A percentile compares a stretch with the other conserved stretches of the same genome.
Conservation (phyloP, 2,329 filamentous ascomycete genomes). For the Hortaea werneckii region DNA sequence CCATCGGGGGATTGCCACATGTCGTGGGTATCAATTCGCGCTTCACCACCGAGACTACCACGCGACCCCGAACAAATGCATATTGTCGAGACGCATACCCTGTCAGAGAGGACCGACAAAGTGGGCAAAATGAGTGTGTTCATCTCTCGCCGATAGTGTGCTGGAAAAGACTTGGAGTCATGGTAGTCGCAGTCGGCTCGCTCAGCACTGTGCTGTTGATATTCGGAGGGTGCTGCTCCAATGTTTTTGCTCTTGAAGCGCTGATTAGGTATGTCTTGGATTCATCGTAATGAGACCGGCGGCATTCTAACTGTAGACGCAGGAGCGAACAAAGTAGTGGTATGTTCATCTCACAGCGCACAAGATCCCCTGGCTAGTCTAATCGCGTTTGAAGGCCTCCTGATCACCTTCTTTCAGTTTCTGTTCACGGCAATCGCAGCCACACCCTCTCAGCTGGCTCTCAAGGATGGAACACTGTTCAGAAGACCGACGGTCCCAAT, state of each 20-base stretch:
- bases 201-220: conserved; percentile 3
- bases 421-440: conserved; percentile 53
- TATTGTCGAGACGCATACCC: no score
- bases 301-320: background rate
- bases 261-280: conserved; percentile 63
- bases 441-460: conserved; percentile 35
- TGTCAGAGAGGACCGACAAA: no score
- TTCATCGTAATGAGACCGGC: background rate
- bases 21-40: no score
- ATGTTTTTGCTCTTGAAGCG: conserved; percentile 92
- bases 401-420: conserved; percentile 43
- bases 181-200: background rate
- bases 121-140: no score
- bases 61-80: no score
- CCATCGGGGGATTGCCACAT: no score
- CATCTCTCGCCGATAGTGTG: no score
- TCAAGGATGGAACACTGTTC: conserved; percentile 60
- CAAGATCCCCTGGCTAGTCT: background rate
- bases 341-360: conserved; percentile 30
- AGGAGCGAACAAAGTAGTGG: conserved; percentile 79
- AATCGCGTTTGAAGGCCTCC: conserved; percentile 46
- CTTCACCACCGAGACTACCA: no score
- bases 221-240: conserved; percentile 67
- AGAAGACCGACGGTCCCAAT: conserved; percentile 72
- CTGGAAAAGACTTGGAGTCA: no score